Base-by-base conservation (phyloP, 1,139 yeast genomes). In the Scheffersomyces segobiensis region DNA sequence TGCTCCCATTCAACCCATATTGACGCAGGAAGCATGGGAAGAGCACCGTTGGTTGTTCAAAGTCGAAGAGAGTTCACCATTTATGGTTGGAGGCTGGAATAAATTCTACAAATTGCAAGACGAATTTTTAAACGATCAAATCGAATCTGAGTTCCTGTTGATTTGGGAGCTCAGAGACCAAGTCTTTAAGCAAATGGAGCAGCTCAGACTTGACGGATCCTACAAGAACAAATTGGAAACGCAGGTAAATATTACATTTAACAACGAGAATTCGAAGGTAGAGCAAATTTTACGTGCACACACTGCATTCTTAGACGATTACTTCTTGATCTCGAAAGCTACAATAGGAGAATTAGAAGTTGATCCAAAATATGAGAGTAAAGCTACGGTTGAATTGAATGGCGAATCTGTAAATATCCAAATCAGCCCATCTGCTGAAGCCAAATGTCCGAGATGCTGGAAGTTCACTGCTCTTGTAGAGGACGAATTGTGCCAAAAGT, bases 371-470 rank as follows among this genome's bases (percentile, higher is more conserved):
- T 76, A 74, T 60, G 59, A 60, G 22, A 65, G 67, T n/a, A 56
- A 63, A n/a, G 60, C 69, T 3, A 32, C 55, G 2, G 52, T 64
- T 3, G 64, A 60, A 0, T 60, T 77, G 5, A 75, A 71, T 22
- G 79, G 73, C 2, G 68, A 66, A 2, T 59, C 58, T 1, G 64
- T 84, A 2, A 62, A 64, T 0, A 72, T 85, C 5, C 66, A 76
- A 14, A 80, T 86, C 6, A 70, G 75, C 10, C 80, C 79, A 4
- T 83, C 92, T 0, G 62, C 73, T 0, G 69, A 75, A 5, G 74
- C 75, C 56, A 92, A 92, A 67, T 95, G 99, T 71, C 97, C 97
- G 1, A 82, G 99, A 68, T 95, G 99, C 72, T 95, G 99, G 99
- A 91, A 91, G 67, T 87, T 76, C 67, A 84, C 84, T 18, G 79